Evolutionary conservation across 805 yeast genomes (phyloP), one percentile per base, ranked within the genome.

Genomic region (Vanderwaltozyma tropicalis): DNA sequence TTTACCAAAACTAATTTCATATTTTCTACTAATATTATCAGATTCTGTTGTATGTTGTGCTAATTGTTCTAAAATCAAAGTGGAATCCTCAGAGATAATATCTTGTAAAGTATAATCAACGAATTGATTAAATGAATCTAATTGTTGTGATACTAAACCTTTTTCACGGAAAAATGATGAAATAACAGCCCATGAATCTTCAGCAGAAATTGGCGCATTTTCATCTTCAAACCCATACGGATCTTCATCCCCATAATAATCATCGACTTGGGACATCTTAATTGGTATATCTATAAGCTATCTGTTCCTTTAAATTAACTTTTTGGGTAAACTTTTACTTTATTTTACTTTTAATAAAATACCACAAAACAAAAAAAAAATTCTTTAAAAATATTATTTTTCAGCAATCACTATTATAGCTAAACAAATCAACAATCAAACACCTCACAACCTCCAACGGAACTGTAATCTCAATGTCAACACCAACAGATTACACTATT

Each of bases 121-220:
- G 65, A 92, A 92, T 68, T 92, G 98, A 66, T 92, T 95, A 60
- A 94, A 92, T 15, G 98, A 94, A 57, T 92, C 98, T 55, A 92
- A 71, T 69, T 92, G 99, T 66, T 92, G 98, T 18, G 97, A 87
- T 21, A 92, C 99, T 49, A 92, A 72, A 43, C 98, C 98, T 59
- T 88, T 89, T 57, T 88, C 94, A 64, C 82, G 86, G 71, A 92
- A 92, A 63, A 92, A 92, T 14, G 97, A 76, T 21, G 96, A 82
- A 49, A 92, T 92, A 45, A 92, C 97, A 24, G 95, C 80, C 99
- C 99, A 92, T 65, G 98, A 92, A 70, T 92, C 98, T 67, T 92
- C 98, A 21, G 96, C 84, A 24, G 97, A 87, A 66, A 92, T 85
- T 55, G 80, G 74, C 43, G 72, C 74, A 37, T 64, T 69, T 44